Evolutionary conservation across 208 protist species (phyloP), one percentile per base, ranked within the genome.

Genomic region (Trypanosoma lewisi): DNA sequence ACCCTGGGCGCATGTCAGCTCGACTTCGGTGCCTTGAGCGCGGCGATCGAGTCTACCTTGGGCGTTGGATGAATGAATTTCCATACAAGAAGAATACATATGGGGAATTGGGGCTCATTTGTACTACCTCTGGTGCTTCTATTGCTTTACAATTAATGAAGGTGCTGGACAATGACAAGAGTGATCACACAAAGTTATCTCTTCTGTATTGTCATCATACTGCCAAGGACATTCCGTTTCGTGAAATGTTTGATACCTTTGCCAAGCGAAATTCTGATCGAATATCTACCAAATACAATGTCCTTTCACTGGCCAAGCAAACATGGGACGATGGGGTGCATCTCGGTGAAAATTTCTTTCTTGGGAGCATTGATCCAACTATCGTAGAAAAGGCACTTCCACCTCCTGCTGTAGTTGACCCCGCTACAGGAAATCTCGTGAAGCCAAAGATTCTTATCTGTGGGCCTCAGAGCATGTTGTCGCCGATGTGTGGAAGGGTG

Each of bases 61-160:
- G 89, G 0, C 83, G 89, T 14, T 95, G 89, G 86, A 91, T 92
- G 80, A 75, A 70, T 33, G 85, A 95, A 64, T 95, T 91, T 61
- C 62, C 48, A n/a, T 95, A 93, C 67, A 50, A 42, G 23, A 53
- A 63, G 7, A 83, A 85, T 63, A 86, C 72, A 23, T 59, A 73
- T 34, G 56, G 53, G 14, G 86, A 95, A 41, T 39, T 95, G 1
- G 85, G 86, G 6, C 44, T 95, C 4, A 63, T 93, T 23, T 95
- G 84, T 63, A 84, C 78, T 62, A 93, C 84, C 21, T 75, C 71
- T 28, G 89, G 89, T 31, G 81, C 83, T 41, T 90, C 84, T 16
- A 72, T 93, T 16, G 84, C 86, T 42, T 67, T 95, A 64, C 89
- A 95, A 67, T 67, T 95, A 48, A 91, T 95, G 85, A 80, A 80